phyloP scores from a whole-genome alignment of 1,284 basidiomycete species.

The Moesziomyces sp. region DNA sequence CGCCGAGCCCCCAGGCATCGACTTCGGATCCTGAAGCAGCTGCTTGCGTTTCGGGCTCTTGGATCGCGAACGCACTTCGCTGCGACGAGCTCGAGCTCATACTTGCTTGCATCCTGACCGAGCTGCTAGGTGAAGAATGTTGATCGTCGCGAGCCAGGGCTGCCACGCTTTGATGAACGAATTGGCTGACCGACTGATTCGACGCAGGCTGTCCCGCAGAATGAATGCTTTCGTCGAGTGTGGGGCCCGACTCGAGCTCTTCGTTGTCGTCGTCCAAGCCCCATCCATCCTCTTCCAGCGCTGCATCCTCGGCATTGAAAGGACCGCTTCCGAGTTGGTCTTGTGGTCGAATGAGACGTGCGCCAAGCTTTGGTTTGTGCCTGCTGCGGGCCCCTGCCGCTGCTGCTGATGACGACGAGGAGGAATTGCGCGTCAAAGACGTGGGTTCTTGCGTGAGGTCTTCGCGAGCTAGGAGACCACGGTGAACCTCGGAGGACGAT shows the following conservation, averaged over 20 bases:
- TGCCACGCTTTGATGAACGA: constrained; percentile 13
- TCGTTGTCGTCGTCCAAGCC: constrained; percentile 51
- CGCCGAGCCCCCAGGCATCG: constrained; percentile 55
- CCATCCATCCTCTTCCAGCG: constrained; percentile 47
- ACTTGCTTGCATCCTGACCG: constrained; percentile 25
- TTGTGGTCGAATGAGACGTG: constrained; percentile 47
- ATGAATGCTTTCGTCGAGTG: not conserved
- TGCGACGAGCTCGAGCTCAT: constrained; percentile 35
- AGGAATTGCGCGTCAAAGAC: constrained; percentile 38
- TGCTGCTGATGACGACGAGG: constrained; percentile 22
- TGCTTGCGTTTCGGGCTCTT: constrained; percentile 6
- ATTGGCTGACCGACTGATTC: not conserved
- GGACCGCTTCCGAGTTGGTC: constrained; percentile 60
- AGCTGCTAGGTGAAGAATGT: constrained; percentile 21
- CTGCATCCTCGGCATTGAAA: constrained; percentile 45
- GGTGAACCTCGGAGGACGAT: constrained; percentile 15
- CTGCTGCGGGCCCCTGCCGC: constrained; percentile 19
- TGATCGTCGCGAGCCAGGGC: constrained; percentile 14
- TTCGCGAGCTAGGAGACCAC: constrained; percentile 21
- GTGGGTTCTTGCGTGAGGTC: constrained; percentile 7
- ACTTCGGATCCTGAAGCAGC: constrained; percentile 13
- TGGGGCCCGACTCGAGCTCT: not conserved
- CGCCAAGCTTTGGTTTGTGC: constrained; percentile 46
- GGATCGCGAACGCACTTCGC: constrained; percentile 24
- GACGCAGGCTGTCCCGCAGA: not conserved